Conservation (phyloP, 148 eudicot species). For the Rhododendron molle region DNA sequence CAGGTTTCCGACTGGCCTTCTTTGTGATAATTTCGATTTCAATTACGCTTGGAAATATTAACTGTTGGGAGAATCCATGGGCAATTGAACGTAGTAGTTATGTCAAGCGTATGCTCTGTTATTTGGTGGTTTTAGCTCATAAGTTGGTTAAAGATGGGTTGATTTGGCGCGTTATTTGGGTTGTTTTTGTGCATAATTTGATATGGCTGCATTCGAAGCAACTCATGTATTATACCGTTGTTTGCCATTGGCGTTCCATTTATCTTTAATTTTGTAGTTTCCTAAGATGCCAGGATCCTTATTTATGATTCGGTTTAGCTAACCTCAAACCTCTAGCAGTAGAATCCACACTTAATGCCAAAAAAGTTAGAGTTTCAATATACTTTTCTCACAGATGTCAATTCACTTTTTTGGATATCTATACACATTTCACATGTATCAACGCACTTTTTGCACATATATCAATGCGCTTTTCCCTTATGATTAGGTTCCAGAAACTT, state of each 20-base stretch:
- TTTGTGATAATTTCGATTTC: not conserved
- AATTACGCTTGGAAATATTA: not conserved
- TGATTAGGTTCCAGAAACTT: not conserved
- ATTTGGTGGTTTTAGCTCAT: not conserved
- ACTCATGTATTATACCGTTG: not conserved
- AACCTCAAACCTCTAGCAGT: too few species aligned
- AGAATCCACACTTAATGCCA: too few species aligned
- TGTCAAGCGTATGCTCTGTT: not conserved
- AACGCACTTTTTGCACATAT: too few species aligned
- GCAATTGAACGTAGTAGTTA: not conserved
- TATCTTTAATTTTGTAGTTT: not conserved
- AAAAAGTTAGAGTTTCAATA: too few species aligned
- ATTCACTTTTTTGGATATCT: too few species aligned
- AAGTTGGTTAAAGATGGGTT: not conserved
- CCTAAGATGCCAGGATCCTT: not conserved
- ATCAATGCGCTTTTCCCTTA: too few species aligned
- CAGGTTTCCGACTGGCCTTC: constrained; percentile 40
- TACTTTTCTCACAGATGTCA: too few species aligned
- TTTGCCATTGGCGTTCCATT: not conserved
- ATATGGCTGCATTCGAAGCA: not conserved
- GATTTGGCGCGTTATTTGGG: not conserved
- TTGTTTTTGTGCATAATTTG: not conserved
- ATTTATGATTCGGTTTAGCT: not conserved
- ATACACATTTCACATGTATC: too few species aligned
- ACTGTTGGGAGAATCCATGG: not conserved